These are phyloP conservation scores for Hemisphaericaspora lyxosophila DNA, from an alignment of 1,139 yeast genomes.

Conservation along the genomic window DNA sequence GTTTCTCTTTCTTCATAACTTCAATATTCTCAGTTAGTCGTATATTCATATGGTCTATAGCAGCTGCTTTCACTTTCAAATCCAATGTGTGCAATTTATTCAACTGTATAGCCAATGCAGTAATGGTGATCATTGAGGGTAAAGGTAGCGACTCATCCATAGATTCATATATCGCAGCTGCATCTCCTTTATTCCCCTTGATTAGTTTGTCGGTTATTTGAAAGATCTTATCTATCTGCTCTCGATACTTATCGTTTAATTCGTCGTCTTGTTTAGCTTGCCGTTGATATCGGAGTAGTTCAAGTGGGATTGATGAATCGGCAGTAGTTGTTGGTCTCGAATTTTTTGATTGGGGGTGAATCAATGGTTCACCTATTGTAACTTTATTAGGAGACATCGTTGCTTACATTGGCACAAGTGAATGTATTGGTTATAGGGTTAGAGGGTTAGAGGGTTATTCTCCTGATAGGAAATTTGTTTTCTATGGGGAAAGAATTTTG, in stretches of 20 bases:
- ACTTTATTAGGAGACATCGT: conserved; percentile 1
- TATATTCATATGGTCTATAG: conserved; percentile 21
- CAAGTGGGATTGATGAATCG: neutral
- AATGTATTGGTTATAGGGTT: no score
- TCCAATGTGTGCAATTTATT: conserved; percentile 37
- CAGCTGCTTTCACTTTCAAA: conserved; percentile 23
- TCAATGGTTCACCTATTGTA: neutral
- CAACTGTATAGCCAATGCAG: conserved; percentile 43
- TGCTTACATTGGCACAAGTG: no score
- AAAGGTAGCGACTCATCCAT: conserved; percentile 20
- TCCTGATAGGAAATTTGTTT: no score
- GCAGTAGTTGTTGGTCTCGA: neutral
- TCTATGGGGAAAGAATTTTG: no score
- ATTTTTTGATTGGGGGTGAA: no score
- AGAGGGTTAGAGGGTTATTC: no score
- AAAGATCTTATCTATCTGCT: conserved; percentile 31
- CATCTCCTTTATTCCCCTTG: conserved; percentile 8
- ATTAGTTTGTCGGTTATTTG: conserved; percentile 17
- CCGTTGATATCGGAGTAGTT: conserved; percentile 1
- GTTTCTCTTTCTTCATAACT: conserved; percentile 13
- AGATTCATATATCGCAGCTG: conserved; percentile 4
- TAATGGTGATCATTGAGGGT: conserved; percentile 29
- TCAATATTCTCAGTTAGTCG: conserved; percentile 19
- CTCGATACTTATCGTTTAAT: conserved; percentile 7
- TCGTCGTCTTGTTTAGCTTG: conserved; percentile 10